A percentile compares a stretch with the other conserved stretches of the same genome.
These are phyloP conservation scores for Penstemon barbatus DNA, from an alignment of 257 asterid species.

Conservation along the genomic window DNA sequence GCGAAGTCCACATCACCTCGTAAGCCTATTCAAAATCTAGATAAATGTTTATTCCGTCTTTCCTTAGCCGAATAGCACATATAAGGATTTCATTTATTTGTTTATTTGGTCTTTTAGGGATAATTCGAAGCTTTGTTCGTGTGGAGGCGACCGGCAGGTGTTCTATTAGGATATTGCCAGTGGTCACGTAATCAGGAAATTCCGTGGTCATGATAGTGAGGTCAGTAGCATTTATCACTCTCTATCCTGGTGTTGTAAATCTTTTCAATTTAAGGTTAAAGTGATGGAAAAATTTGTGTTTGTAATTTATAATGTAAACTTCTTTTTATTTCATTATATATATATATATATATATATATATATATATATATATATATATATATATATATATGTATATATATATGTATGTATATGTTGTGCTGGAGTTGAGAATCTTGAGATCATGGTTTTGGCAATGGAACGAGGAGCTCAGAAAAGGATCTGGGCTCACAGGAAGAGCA, in stretches of 20 bases:
- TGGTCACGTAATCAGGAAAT: conserved; percentile 87
- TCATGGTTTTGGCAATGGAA: too few species aligned
- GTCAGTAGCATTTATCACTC: conserved; percentile 33
- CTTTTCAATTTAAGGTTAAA: conserved; percentile 1
- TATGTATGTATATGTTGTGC: too few species aligned
- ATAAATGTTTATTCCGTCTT: not conserved
- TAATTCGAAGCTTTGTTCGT: conserved; percentile 55
- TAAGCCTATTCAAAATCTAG: conserved; percentile 24
- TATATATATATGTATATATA: too few species aligned
- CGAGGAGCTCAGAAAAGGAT: too few species aligned
- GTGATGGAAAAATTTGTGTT: not conserved
- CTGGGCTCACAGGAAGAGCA: too few species aligned
- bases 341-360: too few species aligned
- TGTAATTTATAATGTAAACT: conserved; percentile 8
- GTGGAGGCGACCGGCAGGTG: conserved; percentile 96
- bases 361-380: too few species aligned
- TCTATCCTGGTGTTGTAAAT: conserved; percentile 12
- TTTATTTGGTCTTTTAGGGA: not conserved
- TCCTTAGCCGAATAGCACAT: not conserved
- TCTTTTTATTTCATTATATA: not conserved
- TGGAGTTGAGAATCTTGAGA: not conserved
- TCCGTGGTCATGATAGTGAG: conserved; percentile 99
- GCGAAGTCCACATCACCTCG: conserved; percentile 85
- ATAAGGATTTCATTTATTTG: not conserved
- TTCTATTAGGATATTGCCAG: conserved; percentile 95